Evolutionary conservation across 2,329 filamentous ascomycete species (phyloP), one percentile per base, ranked within the genome.

Genomic region (Phyllosticta capitalensis): DNA sequence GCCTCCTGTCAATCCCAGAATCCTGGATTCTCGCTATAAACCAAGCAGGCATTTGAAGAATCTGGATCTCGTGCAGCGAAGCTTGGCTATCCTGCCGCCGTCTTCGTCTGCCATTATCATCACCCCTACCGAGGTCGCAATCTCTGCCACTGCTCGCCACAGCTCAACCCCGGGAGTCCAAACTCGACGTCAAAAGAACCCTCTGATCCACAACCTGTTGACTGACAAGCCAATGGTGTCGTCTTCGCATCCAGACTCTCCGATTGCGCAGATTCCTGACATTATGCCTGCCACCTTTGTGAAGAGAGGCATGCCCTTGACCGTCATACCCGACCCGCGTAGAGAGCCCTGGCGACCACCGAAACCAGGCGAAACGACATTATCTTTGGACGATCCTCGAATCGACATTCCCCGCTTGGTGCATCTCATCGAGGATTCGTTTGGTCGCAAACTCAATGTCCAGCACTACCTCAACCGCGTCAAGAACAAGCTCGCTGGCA

Each of bases 181-280:
- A 60, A 84, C 81, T 57, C 78, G 81, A 71, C 76, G 81, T 72
- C 81, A 84, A 60, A 83, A 83, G 67, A 99, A 99, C 67, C 91
- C 92, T 0, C 78, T 99, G 1, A 94, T 99, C 52, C 91, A 99
- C 74, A 97, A 96, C 67, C 83, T 99, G 1, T 81, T 99, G 9
- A 99, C 94, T 1, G 94, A 99, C 74, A 95, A 96, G 68, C 92
- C 94, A 0, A 83, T 92, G 14, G 88, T 91, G 64, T 97, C 94
- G 1, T 94, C 94, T 1, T 99, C 94, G 0, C 78, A 99, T 0
- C 94, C 94, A 0, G 80, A 85, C 63, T 59, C 67, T 0, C 67
- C 67, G 20, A 58, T 65, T 45, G 64, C 19, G 64, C 71, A 19
- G 68, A 54, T 56, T 68, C 56, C 55, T 3, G 64, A 65, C 12